Base-by-base conservation (phyloP, 768 basidiomycete species). In the Pleurotus ostreatus region DNA sequence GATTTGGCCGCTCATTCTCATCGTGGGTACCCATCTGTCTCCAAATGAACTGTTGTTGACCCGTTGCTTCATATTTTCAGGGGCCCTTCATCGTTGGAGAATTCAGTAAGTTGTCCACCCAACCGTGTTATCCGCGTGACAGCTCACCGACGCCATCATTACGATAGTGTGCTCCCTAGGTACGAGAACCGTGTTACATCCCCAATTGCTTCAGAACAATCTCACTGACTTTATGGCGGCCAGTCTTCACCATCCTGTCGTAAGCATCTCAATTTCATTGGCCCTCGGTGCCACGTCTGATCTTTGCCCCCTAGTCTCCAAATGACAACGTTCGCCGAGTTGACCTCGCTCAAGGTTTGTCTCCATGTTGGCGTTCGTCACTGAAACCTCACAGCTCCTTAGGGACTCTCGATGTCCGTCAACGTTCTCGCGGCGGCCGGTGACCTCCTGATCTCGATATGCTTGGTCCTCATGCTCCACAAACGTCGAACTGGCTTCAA, bases 401-500 rank as follows among this genome's bases (percentile, higher is more conserved):
- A 78, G 75, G 60, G 49, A 12, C 66, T 80, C 9, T 77, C 78
- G 1, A 72, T 75, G 52, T 54, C 70, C 20, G 70, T 81, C 57
- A 82, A 81, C 58, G 73, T 69, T 1, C 63, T 75, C 2, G 71
- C 78, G 6, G 76, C 79, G 1, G 73, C 68, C 4, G 79, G 76
- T 4, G 81, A 82, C 46, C 59, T 78, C 22, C 57, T 80, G 37
- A 81, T 82, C 44, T 77, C 81, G 0, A 59, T 56, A n/a, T 61
- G 70, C 18, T 70, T 81, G 22, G 75, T 73, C 55, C 59, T 57
- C 7, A 67, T 82, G 48, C 70, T 82, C 44, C 72, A 74, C 25
- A 63, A 61, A 6, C 78, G 76, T 3, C 71, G 79, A 46, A 78
- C 80, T 41, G 78, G 80, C n/a, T 81, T 80, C 65, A 69, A 69